Percentiles rank a stretch among this genome's conserved stretches.
Evolutionary conservation across 768 basidiomycete species (phyloP).

Genomic region (Russula griseocarnosa): DNA sequence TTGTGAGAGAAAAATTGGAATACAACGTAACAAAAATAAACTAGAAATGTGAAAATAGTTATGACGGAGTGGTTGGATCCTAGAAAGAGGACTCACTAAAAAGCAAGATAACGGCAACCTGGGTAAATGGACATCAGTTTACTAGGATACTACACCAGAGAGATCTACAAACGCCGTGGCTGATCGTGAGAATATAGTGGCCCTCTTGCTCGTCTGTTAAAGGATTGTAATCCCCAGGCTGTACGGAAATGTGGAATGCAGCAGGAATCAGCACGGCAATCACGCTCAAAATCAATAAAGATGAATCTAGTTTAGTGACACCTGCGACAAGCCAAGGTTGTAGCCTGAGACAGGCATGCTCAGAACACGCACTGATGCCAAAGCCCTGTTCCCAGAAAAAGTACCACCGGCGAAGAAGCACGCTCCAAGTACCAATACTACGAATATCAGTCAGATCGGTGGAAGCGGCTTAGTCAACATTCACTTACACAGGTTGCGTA

Average conservation of each 20-base stretch:
- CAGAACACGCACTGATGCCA: slow-evolving; percentile 52
- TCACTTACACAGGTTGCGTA: slow-evolving; percentile 43
- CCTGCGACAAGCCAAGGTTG: slow-evolving; percentile 32
- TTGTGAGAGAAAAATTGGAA: slow-evolving; percentile 57
- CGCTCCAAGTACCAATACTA: slow-evolving; percentile 83
- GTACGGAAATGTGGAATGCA: slow-evolving; percentile 63
- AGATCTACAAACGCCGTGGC: slow-evolving; percentile 45
- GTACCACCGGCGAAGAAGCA: slow-evolving; percentile 81
- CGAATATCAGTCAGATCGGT: slow-evolving; percentile 2
- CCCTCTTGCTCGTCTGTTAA: slow-evolving; percentile 37
- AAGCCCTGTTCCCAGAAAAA: slow-evolving; percentile 77
- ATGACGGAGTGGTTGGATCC: neutral
- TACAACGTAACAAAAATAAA: slow-evolving; percentile 49
- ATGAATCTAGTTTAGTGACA: slow-evolving; percentile 68
- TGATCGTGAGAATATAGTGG: slow-evolving; percentile 45
- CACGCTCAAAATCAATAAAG: slow-evolving; percentile 72
- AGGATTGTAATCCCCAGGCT: slow-evolving; percentile 18
- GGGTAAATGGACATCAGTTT: slow-evolving; percentile 2
- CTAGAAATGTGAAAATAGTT: slow-evolving; percentile 32
- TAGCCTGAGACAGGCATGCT: neutral
- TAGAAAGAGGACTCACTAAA: slow-evolving; percentile 40
- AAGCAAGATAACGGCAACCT: slow-evolving; percentile 52
- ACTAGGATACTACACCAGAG: neutral
- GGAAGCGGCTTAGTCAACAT: neutral
- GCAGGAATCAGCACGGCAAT: slow-evolving; percentile 76